Base-by-base conservation (phyloP, 257 asterid species). In the Przewalskia tangutica region DNA sequence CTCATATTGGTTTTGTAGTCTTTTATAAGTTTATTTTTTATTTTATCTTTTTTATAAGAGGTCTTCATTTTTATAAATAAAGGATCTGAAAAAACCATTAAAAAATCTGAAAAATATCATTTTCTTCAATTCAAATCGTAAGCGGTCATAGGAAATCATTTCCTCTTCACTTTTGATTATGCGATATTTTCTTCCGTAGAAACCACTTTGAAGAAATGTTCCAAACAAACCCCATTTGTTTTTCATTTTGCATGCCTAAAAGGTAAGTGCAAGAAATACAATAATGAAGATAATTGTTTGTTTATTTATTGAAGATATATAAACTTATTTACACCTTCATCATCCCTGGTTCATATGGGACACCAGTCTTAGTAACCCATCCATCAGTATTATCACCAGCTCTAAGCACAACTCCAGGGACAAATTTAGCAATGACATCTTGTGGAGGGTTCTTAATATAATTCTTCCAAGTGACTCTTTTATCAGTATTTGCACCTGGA, bases 331-430 rank as follows among this genome's bases (percentile, higher is more conserved):
- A 77, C 59, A 73, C 56, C 66, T 27, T 75, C 11, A 64, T 53
- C 88, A 87, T 82, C 14, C 86, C 85, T 46, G 82, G 46, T 7
- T 32, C 55, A 68, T 64, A 84, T 14, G 82, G 83, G 5, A 80
- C 32, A 5, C 86, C 84, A 50, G 79, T 5, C 3, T 79, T 34
- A 6, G 18, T 77, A 46, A 87, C 55, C 85, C 87, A 87, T 4
- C n/a, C 17, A 70, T 70, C 77, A 70, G 56, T 70, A 18, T 70
- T 70, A 70, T 73, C 4, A 6, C 58, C 62, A 5, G 81, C 85
- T 55, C 16, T 55, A 16, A 84, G 23, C 17, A 71, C 82, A 8
- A 71, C 8, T 7, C 81, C 86, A 17, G 79, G 80, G 13, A 86
- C 71, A 53, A 87, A 87, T 36, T 86, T 85, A 4, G 63, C 55